Conservation (phyloP, 1,139 yeast species). For the Geotrichum citri-aurantii region DNA sequence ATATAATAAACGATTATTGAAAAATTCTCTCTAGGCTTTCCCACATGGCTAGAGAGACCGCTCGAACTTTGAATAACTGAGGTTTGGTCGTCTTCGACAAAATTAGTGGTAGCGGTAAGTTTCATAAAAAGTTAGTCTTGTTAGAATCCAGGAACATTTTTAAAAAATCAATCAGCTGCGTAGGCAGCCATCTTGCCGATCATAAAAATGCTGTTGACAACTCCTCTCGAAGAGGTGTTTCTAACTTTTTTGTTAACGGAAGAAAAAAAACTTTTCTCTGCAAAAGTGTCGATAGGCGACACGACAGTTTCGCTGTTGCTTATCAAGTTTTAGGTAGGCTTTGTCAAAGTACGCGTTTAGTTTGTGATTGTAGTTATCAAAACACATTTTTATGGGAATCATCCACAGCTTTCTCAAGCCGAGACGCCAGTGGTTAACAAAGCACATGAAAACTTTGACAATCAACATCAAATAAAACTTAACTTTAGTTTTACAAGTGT, state of each 20-base stretch:
- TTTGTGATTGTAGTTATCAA: conserved; percentile 53
- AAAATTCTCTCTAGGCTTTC: neutral
- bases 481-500: conserved; percentile 46
- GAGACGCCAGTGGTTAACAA: conserved; percentile 71
- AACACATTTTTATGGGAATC: conserved; percentile 61
- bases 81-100: neutral
- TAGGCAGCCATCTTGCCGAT: conserved; percentile 5
- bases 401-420: conserved; percentile 82
- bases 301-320: neutral
- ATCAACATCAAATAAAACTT: conserved; percentile 75
- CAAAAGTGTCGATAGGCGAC: neutral
- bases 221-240: conserved; percentile 4
- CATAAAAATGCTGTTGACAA: conserved; percentile 1
- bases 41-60: neutral
- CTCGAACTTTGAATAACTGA: neutral
- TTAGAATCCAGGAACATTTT: neutral
- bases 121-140: neutral
- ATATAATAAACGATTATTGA: neutral
- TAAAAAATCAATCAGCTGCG: conserved; percentile 4
- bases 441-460: conserved; percentile 74
- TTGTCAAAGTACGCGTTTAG: conserved; percentile 63
- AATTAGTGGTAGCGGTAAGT: neutral
- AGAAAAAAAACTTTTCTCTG: conserved; percentile 8
- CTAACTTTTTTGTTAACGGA: neutral
- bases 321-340: conserved; percentile 36